Percentiles rank a stretch among this genome's conserved stretches.
These are phyloP conservation scores for Beauveria bassiana DNA, from an alignment of 2,329 filamentous ascomycete species.

Conservation along the genomic window DNA sequence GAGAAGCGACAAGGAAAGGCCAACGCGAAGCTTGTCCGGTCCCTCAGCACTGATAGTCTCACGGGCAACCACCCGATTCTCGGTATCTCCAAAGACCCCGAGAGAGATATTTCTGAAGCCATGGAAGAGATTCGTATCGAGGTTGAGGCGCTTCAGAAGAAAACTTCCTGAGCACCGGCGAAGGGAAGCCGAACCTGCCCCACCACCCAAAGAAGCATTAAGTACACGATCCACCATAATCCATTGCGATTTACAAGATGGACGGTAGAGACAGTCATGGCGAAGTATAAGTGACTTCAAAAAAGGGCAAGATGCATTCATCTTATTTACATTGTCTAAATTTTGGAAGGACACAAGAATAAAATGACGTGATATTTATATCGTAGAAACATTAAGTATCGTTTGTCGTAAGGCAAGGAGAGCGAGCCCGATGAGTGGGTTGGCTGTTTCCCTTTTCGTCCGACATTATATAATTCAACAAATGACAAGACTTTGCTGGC, in stretches of 20 bases:
- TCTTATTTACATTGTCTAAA: conserved; percentile 1
- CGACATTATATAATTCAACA: conserved; percentile 7
- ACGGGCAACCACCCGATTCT: conserved; percentile 55
- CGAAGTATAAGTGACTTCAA: neutral
- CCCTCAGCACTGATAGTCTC: conserved; percentile 50
- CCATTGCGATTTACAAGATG: neutral
- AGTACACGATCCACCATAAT: neutral
- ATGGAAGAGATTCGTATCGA: conserved; percentile 67
- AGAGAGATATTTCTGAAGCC: conserved; percentile 68
- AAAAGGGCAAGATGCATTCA: conserved; percentile 3
- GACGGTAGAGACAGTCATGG: neutral
- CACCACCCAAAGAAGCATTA: neutral
- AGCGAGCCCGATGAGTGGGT: neutral
- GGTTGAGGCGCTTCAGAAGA: conserved; percentile 43
- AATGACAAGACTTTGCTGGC: neutral
- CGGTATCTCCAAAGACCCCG: conserved; percentile 71
- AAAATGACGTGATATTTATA: conserved; percentile 1
- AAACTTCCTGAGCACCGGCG: neutral
- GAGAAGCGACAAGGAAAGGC: conserved; percentile 48
- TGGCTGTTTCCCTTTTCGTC: neutral
- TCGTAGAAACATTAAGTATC: conserved; percentile 1
- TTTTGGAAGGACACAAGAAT: neutral
- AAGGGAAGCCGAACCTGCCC: neutral
- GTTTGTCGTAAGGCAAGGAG: neutral
- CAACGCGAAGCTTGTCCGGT: conserved; percentile 38